Percentiles rank a stretch among this genome's conserved stretches.
Evolutionary conservation across 257 asterid species (phyloP).

Genomic region (Thymus quinquecostatus): DNA sequence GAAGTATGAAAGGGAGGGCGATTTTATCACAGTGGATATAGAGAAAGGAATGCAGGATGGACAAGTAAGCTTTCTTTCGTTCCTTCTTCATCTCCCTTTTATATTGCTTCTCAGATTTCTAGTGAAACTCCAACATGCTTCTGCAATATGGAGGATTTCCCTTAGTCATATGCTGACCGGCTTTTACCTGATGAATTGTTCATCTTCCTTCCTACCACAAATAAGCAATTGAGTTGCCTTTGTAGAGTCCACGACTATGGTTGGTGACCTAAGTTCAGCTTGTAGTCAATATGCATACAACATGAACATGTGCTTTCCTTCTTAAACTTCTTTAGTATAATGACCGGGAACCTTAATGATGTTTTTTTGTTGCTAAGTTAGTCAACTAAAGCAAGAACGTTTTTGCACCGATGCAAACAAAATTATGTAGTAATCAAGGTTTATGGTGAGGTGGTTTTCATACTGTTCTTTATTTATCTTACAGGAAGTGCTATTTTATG

Average conservation of each 20-base stretch:
- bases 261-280: neutral
- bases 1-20: constrained; percentile 93
- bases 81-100: neutral
- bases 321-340: constrained; percentile 6
- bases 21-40: constrained; percentile 87
- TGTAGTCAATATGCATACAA: constrained; percentile 1
- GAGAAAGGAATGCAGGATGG: constrained; percentile 99
- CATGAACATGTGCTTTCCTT: neutral
- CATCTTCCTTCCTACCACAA: neutral
- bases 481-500: constrained; percentile 91
- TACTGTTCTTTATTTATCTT: constrained; percentile 7
- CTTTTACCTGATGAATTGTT: constrained; percentile 7
- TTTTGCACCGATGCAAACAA: neutral
- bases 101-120: neutral
- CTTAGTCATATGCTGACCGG: neutral
- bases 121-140: neutral
- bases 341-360: neutral
- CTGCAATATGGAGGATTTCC: neutral
- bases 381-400: neutral
- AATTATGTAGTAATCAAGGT: neutral
- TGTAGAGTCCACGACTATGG: neutral
- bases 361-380: neutral
- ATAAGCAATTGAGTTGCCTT: constrained; percentile 1
- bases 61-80: constrained; percentile 58
- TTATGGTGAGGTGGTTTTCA: neutral